These are phyloP conservation scores for Craterostigma plantagineum DNA, from an alignment of 257 asterid genomes.

Conservation along the genomic window DNA sequence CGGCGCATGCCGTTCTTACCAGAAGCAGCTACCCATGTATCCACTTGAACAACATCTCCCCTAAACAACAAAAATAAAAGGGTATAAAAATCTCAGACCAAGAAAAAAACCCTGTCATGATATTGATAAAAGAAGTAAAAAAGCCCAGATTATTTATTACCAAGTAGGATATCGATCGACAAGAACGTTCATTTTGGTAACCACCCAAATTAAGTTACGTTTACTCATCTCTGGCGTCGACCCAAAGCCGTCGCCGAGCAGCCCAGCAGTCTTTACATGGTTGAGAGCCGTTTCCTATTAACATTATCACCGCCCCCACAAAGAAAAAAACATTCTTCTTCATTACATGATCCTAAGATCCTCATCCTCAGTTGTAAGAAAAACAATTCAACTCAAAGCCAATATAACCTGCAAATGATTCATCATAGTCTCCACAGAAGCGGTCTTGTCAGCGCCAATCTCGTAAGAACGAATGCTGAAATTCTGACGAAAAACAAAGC, in stretches of 20 bases:
- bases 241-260: slow-evolving; percentile 90
- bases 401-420: slow-evolving; percentile 79
- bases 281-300: slow-evolving; percentile 95
- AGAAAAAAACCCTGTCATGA: neutral
- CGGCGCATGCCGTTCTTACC: slow-evolving; percentile 99
- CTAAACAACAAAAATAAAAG: slow-evolving; percentile 23
- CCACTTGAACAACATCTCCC: slow-evolving; percentile 96
- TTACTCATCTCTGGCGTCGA: slow-evolving; percentile 95
- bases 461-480: slow-evolving; percentile 93
- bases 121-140: too few relatives aligned
- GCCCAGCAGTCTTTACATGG: slow-evolving; percentile 75
- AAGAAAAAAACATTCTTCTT: too few relatives aligned
- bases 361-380: too few relatives aligned
- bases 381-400: too few relatives aligned
- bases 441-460: slow-evolving; percentile 95
- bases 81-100: slow-evolving; percentile 11
- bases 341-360: too few relatives aligned
- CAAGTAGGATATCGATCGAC: slow-evolving; percentile 93
- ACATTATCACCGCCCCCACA: slow-evolving; percentile 10
- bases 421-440: slow-evolving; percentile 86
- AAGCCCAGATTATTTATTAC: slow-evolving; percentile 48
- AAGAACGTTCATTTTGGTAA: slow-evolving; percentile 77
- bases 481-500: slow-evolving; percentile 74
- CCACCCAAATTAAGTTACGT: slow-evolving; percentile 86
- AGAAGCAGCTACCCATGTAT: slow-evolving; percentile 92